A percentile compares a stretch with the other conserved stretches of the same genome.
phyloP scores from a whole-genome alignment of 164 flowering plant genomes.

The Piper betle region DNA sequence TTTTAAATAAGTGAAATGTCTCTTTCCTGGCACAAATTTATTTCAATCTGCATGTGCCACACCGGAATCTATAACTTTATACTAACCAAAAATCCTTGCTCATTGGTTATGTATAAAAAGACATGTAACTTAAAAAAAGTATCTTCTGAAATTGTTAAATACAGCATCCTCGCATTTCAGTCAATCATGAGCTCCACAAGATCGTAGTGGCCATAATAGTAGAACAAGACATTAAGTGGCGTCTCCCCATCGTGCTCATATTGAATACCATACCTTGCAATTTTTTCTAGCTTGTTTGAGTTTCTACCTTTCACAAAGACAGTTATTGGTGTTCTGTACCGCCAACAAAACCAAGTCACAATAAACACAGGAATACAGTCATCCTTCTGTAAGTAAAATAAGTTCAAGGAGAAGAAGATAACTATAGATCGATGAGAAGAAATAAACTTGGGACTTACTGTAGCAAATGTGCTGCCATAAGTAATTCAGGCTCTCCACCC shows the following conservation, averaged over 20 bases:
- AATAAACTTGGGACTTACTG: slow-evolving; percentile 27
- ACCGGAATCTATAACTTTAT: no score
- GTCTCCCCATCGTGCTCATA: slow-evolving; percentile 30
- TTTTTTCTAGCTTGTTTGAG: slow-evolving; percentile 35
- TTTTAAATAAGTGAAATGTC: neutral
- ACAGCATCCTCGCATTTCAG: neutral
- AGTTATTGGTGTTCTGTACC: slow-evolving; percentile 46
- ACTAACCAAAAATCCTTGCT: neutral
- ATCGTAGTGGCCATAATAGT: slow-evolving; percentile 88
- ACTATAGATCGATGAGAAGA: no score
- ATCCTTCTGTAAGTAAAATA: neutral
- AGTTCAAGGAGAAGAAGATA: neutral
- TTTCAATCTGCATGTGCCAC: neutral
- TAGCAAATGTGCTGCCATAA: slow-evolving; percentile 77
- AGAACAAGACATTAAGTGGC: slow-evolving; percentile 64
- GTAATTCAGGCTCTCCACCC: slow-evolving; percentile 85
- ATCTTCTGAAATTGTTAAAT: neutral
- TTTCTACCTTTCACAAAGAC: slow-evolving; percentile 53
- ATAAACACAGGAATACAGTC: neutral
- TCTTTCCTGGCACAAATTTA: neutral
- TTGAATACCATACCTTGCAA: slow-evolving; percentile 66
- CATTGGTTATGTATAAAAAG: neutral
- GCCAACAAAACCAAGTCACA: neutral
- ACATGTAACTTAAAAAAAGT: neutral
- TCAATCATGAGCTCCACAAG: slow-evolving; percentile 31